Evolutionary conservation across 2,329 filamentous ascomycete species (phyloP).

Genomic region (Chrysoporthe austroafricana): DNA sequence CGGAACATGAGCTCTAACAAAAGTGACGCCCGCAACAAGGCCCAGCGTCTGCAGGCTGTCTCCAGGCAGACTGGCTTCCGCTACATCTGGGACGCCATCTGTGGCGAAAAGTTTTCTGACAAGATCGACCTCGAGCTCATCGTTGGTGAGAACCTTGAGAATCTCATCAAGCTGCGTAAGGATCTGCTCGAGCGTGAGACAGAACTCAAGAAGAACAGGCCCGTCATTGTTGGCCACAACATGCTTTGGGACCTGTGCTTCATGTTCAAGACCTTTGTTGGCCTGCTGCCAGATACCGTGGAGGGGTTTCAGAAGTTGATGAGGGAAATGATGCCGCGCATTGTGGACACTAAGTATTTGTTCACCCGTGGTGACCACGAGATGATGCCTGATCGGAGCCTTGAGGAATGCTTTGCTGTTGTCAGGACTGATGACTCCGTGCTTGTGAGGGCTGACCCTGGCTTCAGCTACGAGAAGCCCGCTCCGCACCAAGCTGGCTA

Average conservation of each 20-base stretch:
- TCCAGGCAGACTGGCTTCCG: constrained; percentile 33
- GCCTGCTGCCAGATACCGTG: constrained; percentile 56
- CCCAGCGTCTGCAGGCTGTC: constrained; percentile 22
- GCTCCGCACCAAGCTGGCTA: constrained; percentile 61
- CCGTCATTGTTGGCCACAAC: constrained; percentile 65
- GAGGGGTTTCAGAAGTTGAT: constrained; percentile 56
- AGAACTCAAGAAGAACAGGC: constrained; percentile 36
- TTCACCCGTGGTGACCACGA: constrained; percentile 73
- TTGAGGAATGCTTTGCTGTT: constrained; percentile 27
- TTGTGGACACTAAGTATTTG: constrained; percentile 74
- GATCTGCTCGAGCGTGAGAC: constrained; percentile 34
- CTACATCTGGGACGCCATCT: constrained; percentile 40
- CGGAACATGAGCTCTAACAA: constrained; percentile 19
- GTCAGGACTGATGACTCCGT: constrained; percentile 5
- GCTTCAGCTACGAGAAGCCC: constrained; percentile 27
- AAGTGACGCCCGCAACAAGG: background rate
- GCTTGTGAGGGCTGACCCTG: background rate
- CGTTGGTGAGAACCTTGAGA: background rate
- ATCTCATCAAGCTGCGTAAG: constrained; percentile 18
- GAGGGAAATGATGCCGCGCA: constrained; percentile 48
- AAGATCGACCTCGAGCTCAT: constrained; percentile 28
- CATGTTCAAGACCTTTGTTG: constrained; percentile 65
- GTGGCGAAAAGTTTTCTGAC: constrained; percentile 36
- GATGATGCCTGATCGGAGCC: constrained; percentile 59
- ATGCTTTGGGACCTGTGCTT: constrained; percentile 67